Conservation (phyloP, 176 grass and related monocot genomes). For the Saccharum officinarum region DNA sequence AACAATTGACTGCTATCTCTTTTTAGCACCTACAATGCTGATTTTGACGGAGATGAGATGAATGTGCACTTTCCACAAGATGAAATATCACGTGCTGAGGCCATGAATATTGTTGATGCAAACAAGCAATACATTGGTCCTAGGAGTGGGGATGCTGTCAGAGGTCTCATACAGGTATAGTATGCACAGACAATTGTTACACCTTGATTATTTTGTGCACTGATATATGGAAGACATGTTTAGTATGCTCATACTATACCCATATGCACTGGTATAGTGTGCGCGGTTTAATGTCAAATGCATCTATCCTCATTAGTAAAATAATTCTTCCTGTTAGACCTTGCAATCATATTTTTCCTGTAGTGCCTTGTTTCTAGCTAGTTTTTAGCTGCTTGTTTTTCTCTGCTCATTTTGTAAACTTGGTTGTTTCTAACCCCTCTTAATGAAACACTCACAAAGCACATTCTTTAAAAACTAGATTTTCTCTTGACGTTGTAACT, state of each 20-base stretch:
- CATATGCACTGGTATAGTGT: neutral
- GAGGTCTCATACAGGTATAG: conserved; percentile 90
- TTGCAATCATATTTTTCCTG: neutral
- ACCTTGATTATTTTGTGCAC: neutral
- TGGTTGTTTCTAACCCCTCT: neutral
- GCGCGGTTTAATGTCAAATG: neutral
- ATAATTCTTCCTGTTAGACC: neutral
- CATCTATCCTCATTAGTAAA: conserved; percentile 1
- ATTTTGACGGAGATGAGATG: conserved; percentile 99
- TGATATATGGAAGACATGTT: conserved; percentile 11
- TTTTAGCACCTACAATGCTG: conserved; percentile 97
- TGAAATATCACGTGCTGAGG: conserved; percentile 95
- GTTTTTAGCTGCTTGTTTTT: neutral
- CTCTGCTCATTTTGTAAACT: neutral
- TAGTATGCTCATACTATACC: neutral
- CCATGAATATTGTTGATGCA: conserved; percentile 89
- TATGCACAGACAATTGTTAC: neutral
- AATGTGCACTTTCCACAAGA: conserved; percentile 98
- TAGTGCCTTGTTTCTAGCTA: neutral
- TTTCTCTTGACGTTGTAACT: neutral
- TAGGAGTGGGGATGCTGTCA: conserved; percentile 81
- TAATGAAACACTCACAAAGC: neutral
- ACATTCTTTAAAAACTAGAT: neutral
- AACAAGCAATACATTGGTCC: conserved; percentile 97
- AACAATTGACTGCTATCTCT: conserved; percentile 12